Base-by-base conservation (phyloP, 805 yeast genomes). In the Spathaspora boniae region DNA sequence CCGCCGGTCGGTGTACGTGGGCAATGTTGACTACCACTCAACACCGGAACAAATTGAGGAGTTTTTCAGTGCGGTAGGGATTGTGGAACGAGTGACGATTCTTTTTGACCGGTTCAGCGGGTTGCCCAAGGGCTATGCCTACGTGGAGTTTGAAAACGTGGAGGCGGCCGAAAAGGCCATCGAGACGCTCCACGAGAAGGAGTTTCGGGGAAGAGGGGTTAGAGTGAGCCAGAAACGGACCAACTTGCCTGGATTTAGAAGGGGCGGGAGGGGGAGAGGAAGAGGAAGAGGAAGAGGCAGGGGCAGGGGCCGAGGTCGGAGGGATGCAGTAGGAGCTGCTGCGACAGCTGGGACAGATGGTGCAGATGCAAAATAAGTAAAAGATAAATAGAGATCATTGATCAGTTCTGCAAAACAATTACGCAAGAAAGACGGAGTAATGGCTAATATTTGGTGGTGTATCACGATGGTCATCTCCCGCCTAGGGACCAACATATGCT, bases 71-170 rank as follows among this genome's bases (percentile, higher is more conserved):
- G 43, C 39, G 2, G 62, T 58, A 26, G 82, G 82, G 2, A 51
- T 50, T 1, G 68, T 77, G 33, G 70, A 69, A 41, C 54, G 80
- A 43, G 69, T 78, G 8, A 78, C 83, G 1, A 65, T 78, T 16
- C 58, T 77, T 38, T 61, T 63, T 37, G 72, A 70, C 43, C 61
- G 61, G 29, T 58, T 47, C 44, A 62, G 73, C 1, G 76, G 76
- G 0, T 51, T 52, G 14, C 72, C 77, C 6, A 72, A 69, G 43
- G 86, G 85, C 2, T 77, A 74, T 49, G 86, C 85, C 1, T 81
- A 78, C 45, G 63, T 81, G 21, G 80, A 82, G 45, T 81, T 78
- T 48, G 70, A 67, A 9, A 47, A 52, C 6, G 40, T 43, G 4
- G 70, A 60, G 5, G 56, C 71, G 11, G 79, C 73, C 5, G 46